Evolutionary conservation across 23 red algal species (phyloP), one percentile per base, ranked within the genome.

Genomic region (Gracilaria domingensis): DNA sequence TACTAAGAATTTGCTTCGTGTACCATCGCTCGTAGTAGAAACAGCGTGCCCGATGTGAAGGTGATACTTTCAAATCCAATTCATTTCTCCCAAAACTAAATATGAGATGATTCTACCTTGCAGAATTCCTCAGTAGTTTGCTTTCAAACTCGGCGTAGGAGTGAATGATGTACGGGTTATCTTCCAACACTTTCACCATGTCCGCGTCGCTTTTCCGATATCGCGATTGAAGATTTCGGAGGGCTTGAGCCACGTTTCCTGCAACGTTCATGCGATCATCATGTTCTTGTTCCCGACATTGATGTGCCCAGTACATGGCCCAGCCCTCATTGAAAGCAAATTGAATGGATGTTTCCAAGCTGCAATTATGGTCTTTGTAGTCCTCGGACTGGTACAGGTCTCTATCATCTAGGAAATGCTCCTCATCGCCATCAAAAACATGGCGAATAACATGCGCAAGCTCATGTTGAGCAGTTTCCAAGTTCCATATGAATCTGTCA

Each of bases 291-390:
- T 38, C 34, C 25, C n/a, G 7, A 59, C 78, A 81, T 24, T 23
- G 34, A 56, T 40, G 24, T 2, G 78, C 49, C 78, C 78, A 81
- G 29, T 29, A 81, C 8, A 38, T 36, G 1, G 78, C 78, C 78
- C 78, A 81, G 8, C 78, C 78, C 33, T 81, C 78, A 81, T 81
- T 81, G 59, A 81, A 81, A 5, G 78, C 78, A 57, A 81, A 81
- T 2, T 49, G 48, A 6, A 38, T 13, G 14, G 50, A 60, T 28
- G 17, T 81, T 81, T 57, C 48, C 21, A 34, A 40, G 21, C 2
- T 59, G 21, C 78, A 81, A 30, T 6, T 57, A 62, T 81, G 78
- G 56, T 29, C 1, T 4, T 2, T 13, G 26, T 47, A 5, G 5
- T 62, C 20, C 5, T 14, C 14, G n/a, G 2, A 8, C 13, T 29